These are phyloP conservation scores for Ensete glaucum DNA, from an alignment of 176 grass and related monocot species.

Conservation along the genomic window DNA sequence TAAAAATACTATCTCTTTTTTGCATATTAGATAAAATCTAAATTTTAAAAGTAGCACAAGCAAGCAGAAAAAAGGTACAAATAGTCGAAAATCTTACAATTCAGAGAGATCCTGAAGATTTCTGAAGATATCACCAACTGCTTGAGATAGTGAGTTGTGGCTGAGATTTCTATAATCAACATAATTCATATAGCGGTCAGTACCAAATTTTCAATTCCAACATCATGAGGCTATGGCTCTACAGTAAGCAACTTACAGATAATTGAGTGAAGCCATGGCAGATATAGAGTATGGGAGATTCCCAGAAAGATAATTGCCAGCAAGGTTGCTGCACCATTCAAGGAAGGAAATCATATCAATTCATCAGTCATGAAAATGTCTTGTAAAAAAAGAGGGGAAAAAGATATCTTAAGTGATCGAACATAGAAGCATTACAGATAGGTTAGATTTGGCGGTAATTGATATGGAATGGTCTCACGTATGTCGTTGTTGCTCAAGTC, in stretches of 20 bases:
- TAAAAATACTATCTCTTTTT: no score
- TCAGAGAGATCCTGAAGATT: conserved; percentile 56
- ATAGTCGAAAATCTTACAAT: conserved; percentile 39
- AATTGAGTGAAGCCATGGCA: conserved; percentile 52
- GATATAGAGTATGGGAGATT: conserved; percentile 58
- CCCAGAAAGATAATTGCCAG: conserved; percentile 52
- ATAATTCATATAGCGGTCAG: conserved; percentile 5
- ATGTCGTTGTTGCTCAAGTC: conserved; percentile 82
- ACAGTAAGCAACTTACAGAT: conserved; percentile 49
- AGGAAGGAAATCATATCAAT: background rate
- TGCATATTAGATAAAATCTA: background rate
- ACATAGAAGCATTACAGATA: conserved; percentile 59
- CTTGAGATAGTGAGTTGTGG: conserved; percentile 60
- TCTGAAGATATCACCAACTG: conserved; percentile 62
- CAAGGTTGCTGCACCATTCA: conserved; percentile 49
- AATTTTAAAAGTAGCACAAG: background rate
- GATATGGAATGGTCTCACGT: conserved; percentile 65
- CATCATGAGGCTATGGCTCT: background rate
- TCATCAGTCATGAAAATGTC: background rate
- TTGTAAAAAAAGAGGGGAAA: background rate
- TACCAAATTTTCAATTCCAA: background rate
- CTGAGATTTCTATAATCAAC: conserved; percentile 56
- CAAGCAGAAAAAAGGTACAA: conserved; percentile 11
- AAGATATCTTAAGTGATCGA: conserved; percentile 13
- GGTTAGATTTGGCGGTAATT: conserved; percentile 71